Conservation (phyloP, 345 rosid genomes). For the Acer saccharum region DNA sequence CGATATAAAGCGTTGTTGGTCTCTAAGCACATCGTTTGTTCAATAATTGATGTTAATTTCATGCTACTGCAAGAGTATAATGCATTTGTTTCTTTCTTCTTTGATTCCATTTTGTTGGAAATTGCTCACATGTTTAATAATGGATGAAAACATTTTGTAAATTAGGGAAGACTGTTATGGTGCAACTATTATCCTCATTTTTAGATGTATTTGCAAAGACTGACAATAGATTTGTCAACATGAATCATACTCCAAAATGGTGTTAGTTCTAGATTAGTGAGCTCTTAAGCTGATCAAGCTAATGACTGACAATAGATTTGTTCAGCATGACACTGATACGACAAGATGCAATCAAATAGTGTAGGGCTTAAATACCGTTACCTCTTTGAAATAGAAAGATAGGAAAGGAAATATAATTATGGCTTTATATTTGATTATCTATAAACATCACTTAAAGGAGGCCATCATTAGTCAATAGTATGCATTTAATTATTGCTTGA, state of each 20-base stretch:
- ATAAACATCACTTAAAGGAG: no score
- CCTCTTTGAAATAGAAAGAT: no score
- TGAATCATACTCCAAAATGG: not conserved
- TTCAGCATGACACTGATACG: not conserved
- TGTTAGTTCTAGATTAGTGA: not conserved
- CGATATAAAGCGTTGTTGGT: not conserved
- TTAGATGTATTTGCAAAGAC: no score
- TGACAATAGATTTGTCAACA: no score
- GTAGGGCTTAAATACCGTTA: no score
- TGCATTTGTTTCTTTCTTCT: not conserved
- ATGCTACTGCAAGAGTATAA: not conserved
- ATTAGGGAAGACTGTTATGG: not conserved
- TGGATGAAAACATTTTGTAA: not conserved
- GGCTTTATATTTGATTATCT: no score
- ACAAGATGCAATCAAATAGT: no score
- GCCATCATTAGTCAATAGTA: no score
- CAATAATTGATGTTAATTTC: not conserved
- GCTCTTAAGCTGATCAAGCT: not conserved
- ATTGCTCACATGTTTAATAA: no score
- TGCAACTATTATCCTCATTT: no score
- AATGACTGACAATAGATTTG: not conserved
- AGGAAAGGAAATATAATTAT: no score
- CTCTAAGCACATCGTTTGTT: not conserved
- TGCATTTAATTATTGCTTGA: no score
- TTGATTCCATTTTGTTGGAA: not conserved